phyloP scores from a whole-genome alignment of 2,329 filamentous ascomycete species.

The Pyricularia sp. region DNA sequence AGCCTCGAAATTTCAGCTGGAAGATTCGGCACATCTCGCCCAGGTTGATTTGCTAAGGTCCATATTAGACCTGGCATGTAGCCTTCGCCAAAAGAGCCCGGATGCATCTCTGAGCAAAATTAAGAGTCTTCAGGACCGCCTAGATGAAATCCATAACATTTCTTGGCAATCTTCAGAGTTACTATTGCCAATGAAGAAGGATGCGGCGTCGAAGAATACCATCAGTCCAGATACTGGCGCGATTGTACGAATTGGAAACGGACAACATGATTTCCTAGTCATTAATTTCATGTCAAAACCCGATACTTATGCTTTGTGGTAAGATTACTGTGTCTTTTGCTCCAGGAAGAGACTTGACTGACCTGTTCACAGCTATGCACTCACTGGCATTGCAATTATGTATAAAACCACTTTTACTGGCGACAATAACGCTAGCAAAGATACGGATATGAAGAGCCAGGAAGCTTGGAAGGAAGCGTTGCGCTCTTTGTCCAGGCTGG shows the following conservation, averaged over 20 bases:
- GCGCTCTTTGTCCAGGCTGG: slow-evolving; percentile 6
- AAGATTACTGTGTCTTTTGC: slow-evolving; percentile 17
- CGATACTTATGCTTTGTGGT: slow-evolving; percentile 47
- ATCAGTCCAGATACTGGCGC: slow-evolving; percentile 49
- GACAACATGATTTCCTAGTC: slow-evolving; percentile 43
- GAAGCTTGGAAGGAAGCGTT: slow-evolving; percentile 30
- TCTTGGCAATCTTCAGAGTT: slow-evolving; percentile 41
- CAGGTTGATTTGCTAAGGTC: slow-evolving; percentile 59
- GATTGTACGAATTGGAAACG: slow-evolving; percentile 40
- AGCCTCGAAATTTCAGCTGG: slow-evolving; percentile 61
- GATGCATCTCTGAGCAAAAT: slow-evolving; percentile 51
- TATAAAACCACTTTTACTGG: slow-evolving; percentile 26
- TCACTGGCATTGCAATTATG: slow-evolving; percentile 40
- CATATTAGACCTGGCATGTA: slow-evolving; percentile 61
- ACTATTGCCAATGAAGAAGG: slow-evolving; percentile 45
- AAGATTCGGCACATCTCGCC: slow-evolving; percentile 51
- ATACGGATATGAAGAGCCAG: not conserved
- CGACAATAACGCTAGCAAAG: slow-evolving; percentile 18
- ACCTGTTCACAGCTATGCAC: slow-evolving; percentile 33
- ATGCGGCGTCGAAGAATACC: slow-evolving; percentile 33
- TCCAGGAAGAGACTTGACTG: slow-evolving; percentile 9
- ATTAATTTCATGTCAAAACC: slow-evolving; percentile 52
- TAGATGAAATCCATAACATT: slow-evolving; percentile 44
- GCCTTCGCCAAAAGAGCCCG: slow-evolving; percentile 52
- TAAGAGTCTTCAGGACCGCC: slow-evolving; percentile 46